phyloP scores from a whole-genome alignment of 768 basidiomycete genomes.

The Grammothele lineata region DNA sequence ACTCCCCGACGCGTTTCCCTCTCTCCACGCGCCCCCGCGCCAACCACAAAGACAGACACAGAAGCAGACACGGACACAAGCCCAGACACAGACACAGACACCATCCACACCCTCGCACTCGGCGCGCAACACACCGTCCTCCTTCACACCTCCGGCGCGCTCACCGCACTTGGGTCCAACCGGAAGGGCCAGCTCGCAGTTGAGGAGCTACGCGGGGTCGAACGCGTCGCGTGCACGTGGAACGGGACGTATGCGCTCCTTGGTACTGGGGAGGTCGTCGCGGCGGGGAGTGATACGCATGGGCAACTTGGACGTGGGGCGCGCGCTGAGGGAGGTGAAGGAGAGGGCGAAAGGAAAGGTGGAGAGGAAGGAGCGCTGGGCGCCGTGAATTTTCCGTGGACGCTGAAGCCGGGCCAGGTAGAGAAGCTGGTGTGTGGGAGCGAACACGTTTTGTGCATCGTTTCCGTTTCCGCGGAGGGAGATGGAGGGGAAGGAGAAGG shows the following conservation, averaged over 20 bases:
- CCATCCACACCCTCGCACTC: constrained; percentile 23
- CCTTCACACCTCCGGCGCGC: constrained; percentile 39
- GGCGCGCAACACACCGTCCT: constrained; percentile 54
- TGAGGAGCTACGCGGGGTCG: constrained; percentile 25
- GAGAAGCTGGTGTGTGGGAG: constrained; percentile 64
- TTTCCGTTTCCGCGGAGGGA: background rate
- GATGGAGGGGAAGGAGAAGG: no score
- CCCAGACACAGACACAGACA: no score
- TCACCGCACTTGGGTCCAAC: constrained; percentile 63
- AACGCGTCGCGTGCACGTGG: constrained; percentile 64
- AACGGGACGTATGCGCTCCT: constrained; percentile 62
- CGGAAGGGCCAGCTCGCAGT: constrained; percentile 60
- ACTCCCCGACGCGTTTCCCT: background rate
- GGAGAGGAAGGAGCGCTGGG: constrained; percentile 12
- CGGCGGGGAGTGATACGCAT: constrained; percentile 50
- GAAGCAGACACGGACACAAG: no score
- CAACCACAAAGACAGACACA: constrained; percentile 2
- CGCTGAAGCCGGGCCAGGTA: constrained; percentile 16
- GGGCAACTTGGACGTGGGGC: constrained; percentile 60
- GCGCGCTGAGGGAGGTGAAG: constrained; percentile 3
- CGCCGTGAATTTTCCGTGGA: constrained; percentile 30
- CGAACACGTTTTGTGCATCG: constrained; percentile 66
- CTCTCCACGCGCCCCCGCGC: no score
- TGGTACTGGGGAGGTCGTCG: constrained; percentile 31
- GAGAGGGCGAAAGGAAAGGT: background rate